These are phyloP conservation scores for Wallacemonas sp. DNA, from an alignment of 208 protist species.

Conservation along the genomic window DNA sequence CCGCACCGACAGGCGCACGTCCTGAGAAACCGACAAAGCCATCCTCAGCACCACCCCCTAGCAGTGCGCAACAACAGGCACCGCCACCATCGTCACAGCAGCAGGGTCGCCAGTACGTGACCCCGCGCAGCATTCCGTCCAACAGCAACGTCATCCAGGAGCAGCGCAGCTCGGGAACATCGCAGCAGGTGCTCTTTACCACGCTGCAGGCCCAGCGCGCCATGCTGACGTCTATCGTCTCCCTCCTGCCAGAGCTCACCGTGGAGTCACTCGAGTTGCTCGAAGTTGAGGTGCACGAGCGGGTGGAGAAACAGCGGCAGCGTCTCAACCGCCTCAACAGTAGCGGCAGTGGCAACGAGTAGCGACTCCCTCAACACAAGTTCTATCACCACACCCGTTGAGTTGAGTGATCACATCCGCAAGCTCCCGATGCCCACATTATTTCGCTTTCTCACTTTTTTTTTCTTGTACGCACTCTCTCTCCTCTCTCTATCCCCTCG, in stretches of 20 bases:
- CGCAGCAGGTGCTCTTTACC: slow-evolving; percentile 36
- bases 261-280: slow-evolving; percentile 80
- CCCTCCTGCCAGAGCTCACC: slow-evolving; percentile 84
- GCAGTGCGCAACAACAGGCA: too few relatives aligned
- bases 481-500: background rate
- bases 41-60: background rate
- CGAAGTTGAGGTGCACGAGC: slow-evolving; percentile 68
- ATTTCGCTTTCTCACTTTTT: slow-evolving; percentile 2
- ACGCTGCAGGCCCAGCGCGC: slow-evolving; percentile 66
- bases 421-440: too few relatives aligned
- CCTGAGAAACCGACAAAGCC: slow-evolving; percentile 7
- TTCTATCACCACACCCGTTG: too few relatives aligned
- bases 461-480: background rate
- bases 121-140: slow-evolving; percentile 7
- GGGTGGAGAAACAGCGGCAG: slow-evolving; percentile 36
- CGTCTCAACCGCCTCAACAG: slow-evolving; percentile 12
- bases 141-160: slow-evolving; percentile 20
- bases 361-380: too few relatives aligned
- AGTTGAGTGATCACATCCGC: too few relatives aligned
- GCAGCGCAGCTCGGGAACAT: slow-evolving; percentile 24
- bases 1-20: background rate
- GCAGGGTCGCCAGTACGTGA: slow-evolving; percentile 15
- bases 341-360: background rate
- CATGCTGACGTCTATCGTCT: slow-evolving; percentile 81
- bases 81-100: too few relatives aligned